Evolutionary conservation across 2,329 filamentous ascomycete genomes (phyloP).

Genomic region (Raffaelea arxii): DNA sequence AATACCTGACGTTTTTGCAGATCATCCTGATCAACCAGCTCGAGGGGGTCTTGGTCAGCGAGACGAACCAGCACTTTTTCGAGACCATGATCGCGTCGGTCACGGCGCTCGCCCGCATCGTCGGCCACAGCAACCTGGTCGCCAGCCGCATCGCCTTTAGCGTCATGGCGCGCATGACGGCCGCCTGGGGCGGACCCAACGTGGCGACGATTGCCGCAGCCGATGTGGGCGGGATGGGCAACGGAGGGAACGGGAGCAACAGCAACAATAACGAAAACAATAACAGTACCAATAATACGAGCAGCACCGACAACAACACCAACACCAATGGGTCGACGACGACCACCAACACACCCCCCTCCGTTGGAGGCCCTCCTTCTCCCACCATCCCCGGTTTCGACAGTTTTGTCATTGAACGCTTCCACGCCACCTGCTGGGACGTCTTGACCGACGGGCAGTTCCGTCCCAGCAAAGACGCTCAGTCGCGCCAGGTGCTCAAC

Average conservation of each 20-base stretch:
- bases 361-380: conserved; percentile 26
- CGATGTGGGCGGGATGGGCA: conserved; percentile 32
- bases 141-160: conserved; percentile 67
- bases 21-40: conserved; percentile 88
- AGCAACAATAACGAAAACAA: background rate
- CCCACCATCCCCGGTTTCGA: conserved; percentile 79
- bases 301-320: background rate
- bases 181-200: conserved; percentile 84
- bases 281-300: background rate
- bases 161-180: conserved; percentile 72
- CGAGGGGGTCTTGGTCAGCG: conserved; percentile 78
- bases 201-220: conserved; percentile 47
- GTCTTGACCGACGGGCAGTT: conserved; percentile 72
- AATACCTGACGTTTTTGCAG: conserved; percentile 90
- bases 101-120: conserved; percentile 71
- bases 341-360: background rate
- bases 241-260: conserved; percentile 8
- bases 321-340: background rate
- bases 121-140: conserved; percentile 48
- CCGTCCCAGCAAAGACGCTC: conserved; percentile 70
- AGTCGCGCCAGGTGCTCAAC: conserved; percentile 76
- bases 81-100: conserved; percentile 80
- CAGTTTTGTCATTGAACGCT: conserved; percentile 77
- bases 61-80: conserved; percentile 82
- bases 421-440: conserved; percentile 85